Conservation (phyloP, 345 rosid species). For the Linum tenue region DNA sequence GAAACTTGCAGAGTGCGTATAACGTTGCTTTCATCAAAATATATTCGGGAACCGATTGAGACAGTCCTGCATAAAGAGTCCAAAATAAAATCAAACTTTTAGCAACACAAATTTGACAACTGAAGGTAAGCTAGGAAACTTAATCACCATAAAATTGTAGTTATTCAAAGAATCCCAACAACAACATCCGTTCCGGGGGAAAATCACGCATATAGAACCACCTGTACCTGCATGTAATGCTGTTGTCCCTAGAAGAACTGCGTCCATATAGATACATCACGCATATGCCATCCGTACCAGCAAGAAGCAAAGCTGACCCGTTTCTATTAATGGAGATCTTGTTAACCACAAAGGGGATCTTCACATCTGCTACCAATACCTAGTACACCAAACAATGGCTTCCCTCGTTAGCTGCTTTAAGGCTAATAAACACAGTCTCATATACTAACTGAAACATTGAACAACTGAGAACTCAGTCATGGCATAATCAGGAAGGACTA, state of each 20-base stretch:
- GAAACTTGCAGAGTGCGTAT: slow-evolving; percentile 47
- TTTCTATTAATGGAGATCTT: slow-evolving; percentile 71
- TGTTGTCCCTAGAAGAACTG: slow-evolving; percentile 38
- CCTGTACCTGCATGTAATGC: slow-evolving; percentile 63
- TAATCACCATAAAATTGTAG: not conserved
- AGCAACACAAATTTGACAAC: not conserved
- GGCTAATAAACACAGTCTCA: not conserved
- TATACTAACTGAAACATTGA: no score
- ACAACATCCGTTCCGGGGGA: not conserved
- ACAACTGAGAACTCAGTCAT: no score
- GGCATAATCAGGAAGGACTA: no score
- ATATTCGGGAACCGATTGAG: slow-evolving; percentile 58
- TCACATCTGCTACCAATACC: slow-evolving; percentile 61
- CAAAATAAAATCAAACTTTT: slow-evolving; percentile 7
- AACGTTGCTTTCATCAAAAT: slow-evolving; percentile 43
- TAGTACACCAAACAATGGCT: slow-evolving; percentile 13
- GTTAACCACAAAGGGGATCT: slow-evolving; percentile 40
- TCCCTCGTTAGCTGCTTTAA: not conserved
- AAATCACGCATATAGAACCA: not conserved
- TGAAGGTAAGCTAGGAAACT: not conserved
- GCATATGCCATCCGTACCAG: slow-evolving; percentile 55
- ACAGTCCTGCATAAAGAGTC: slow-evolving; percentile 51
- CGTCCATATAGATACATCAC: slow-evolving; percentile 77
- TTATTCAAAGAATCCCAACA: not conserved
- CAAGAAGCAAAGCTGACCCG: slow-evolving; percentile 67